Conservation (phyloP, 2,329 filamentous ascomycete species). For the Colletotrichum acutatum region DNA sequence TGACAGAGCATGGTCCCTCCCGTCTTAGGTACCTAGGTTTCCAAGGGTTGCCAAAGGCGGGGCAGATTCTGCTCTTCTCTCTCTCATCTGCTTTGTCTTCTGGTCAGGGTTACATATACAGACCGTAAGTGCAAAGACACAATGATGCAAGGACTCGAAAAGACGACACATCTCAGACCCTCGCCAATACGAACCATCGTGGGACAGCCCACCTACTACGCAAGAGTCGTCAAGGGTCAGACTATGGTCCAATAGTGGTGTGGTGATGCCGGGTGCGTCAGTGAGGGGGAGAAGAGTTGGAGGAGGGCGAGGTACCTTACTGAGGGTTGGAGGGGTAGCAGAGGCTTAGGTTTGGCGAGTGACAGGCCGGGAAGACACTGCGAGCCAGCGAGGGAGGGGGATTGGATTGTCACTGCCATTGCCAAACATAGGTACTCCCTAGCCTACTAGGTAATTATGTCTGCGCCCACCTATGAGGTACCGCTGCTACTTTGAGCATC, state of each 20-base stretch:
- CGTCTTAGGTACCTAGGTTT: too few relatives aligned
- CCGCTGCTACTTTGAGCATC: not conserved
- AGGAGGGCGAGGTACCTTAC: not conserved
- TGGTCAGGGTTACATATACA: not conserved
- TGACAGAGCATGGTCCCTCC: not conserved
- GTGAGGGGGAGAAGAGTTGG: not conserved
- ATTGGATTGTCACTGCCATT: slow-evolving; percentile 2
- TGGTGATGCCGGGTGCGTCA: slow-evolving; percentile 13
- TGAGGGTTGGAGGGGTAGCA: not conserved
- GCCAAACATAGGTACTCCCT: too few relatives aligned
- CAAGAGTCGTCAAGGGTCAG: not conserved
- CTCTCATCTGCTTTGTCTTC: slow-evolving; percentile 6
- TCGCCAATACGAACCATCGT: not conserved
- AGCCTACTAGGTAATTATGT: too few relatives aligned
- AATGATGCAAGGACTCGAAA: slow-evolving; percentile 22
- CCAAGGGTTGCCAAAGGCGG: not conserved
- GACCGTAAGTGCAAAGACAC: not conserved
- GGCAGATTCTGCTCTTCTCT: slow-evolving; percentile 2
- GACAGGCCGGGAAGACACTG: slow-evolving; percentile 20
- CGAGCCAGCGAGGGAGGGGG: not conserved
- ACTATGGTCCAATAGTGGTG: slow-evolving; percentile 17
- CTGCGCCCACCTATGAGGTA: too few relatives aligned
- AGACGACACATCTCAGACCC: not conserved
- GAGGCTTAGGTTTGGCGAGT: slow-evolving; percentile 1
- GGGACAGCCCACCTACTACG: not conserved